Evolutionary conservation across 768 basidiomycete genomes (phyloP), one percentile per base, ranked within the genome.

Genomic region (Nevesoporus exiguus): DNA sequence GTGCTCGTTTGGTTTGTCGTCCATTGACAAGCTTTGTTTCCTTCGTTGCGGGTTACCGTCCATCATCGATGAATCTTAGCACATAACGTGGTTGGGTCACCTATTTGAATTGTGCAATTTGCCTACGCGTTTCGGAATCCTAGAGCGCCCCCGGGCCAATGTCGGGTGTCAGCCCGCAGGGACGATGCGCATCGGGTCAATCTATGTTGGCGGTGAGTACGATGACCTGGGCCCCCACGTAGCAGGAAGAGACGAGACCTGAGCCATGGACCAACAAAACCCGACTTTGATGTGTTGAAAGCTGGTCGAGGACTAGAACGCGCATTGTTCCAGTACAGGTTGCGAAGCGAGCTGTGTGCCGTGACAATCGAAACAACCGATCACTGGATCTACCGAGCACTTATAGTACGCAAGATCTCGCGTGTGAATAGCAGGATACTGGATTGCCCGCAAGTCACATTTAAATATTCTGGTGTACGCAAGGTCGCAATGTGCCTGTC

Each of bases 381-480:
- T 29, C 27, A 29, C 4, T 7, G 31, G 43, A 7, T 10, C 46
- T 15, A 30, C 13, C 4, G 29, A 8, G 4, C 0, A 44, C 15
- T 29, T 25, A 10, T 1, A 37, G 6, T 19, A 22, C 11, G 30
- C 39, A 30, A 17, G 7, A 52, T 34, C 59, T 58, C 29, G 63
- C 83, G 67, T 66, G 72, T 98, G 81, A 46, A 97, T 29, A 44
- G 84, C 80, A 21, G 95, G 94, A 70, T 94, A 98, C 7, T 95
- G 90, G 66, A 97, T 90, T 40, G 81, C 84, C 27, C 86, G 84
- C 59, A 92, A 67, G 76, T 96, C 93, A 74, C 93, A 94, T 63
- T 98, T 98, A 81, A 98, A 98, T 68, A 93, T 90, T 0, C 86
- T 83, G 46, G 87, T 80, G 70, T 98, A 98, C 17, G 88, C 95